These are phyloP conservation scores for Mucor saturninus DNA, from an alignment of 371 early-diverging fungal species.

Conservation along the genomic window DNA sequence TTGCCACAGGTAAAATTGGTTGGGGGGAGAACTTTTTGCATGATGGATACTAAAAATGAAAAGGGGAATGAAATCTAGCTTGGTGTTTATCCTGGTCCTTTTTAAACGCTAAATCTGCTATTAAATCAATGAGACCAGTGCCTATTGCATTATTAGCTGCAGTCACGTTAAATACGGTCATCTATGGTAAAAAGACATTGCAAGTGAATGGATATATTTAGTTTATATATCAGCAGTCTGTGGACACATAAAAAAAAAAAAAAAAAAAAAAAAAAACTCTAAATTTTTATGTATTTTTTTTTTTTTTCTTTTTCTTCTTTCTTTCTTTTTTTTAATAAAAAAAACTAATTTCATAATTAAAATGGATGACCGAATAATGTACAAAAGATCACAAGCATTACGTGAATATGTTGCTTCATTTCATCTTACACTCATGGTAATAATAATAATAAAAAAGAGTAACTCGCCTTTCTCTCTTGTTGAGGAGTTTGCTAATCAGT, in stretches of 20 bases:
- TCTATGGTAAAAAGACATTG: conserved; percentile 53
- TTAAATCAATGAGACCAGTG: conserved; percentile 38
- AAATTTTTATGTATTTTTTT: conserved; percentile 1
- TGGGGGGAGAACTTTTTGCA: too few relatives aligned
- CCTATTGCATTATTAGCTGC: conserved; percentile 41
- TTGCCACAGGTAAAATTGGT: conserved; percentile 50
- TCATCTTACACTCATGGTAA: conserved; percentile 39
- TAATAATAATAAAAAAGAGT: too few relatives aligned
- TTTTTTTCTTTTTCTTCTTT: conserved; percentile 6
- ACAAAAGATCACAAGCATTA: conserved; percentile 32
- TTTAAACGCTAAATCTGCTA: conserved; percentile 41
- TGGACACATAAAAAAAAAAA: background rate
- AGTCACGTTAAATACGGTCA: conserved; percentile 36
- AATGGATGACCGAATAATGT: conserved; percentile 33
- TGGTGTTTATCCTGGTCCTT: conserved; percentile 58
- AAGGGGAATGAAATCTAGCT: conserved; percentile 24
- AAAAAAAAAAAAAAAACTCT: background rate
- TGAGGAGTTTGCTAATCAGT: too few relatives aligned
- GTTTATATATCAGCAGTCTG: conserved; percentile 7
- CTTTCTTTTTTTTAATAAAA: conserved; percentile 7
- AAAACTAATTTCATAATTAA: conserved; percentile 2
- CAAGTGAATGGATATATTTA: conserved; percentile 53
- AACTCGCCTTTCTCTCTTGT: too few relatives aligned
- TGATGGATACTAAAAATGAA: too few relatives aligned
- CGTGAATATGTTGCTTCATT: conserved; percentile 37